A percentile compares a stretch with the other conserved stretches of the same genome.
Conservation (phyloP, 345 rosid genomes). For the Xanthoceras sorbifolium region DNA sequence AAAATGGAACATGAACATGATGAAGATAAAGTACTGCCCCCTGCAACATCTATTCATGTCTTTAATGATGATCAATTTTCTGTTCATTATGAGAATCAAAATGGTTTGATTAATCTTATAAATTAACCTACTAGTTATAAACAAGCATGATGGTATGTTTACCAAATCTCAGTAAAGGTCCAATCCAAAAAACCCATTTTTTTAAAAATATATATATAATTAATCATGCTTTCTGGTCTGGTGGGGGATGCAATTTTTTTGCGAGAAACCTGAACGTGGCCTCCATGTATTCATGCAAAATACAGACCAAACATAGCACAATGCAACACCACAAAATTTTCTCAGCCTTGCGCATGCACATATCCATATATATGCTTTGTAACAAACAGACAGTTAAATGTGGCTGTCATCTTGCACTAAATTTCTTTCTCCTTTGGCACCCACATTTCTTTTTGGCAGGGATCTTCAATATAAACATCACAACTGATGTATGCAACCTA, state of each 20-base stretch:
- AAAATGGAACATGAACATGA: too few relatives aligned
- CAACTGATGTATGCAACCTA: not conserved
- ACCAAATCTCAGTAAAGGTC: not conserved
- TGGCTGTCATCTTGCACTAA: slow-evolving; percentile 18
- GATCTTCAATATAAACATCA: not conserved
- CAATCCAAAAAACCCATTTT: too few relatives aligned
- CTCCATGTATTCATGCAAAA: slow-evolving; percentile 27
- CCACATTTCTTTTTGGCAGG: slow-evolving; percentile 1
- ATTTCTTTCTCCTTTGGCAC: slow-evolving; percentile 17
- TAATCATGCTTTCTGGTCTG: not conserved
- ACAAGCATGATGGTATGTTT: not conserved
- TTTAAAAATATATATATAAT: too few relatives aligned
- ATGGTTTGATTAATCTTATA: not conserved
- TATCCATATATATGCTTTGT: not conserved
- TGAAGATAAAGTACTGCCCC: too few relatives aligned
- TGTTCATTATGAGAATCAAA: too few relatives aligned
- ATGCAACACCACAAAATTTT: not conserved
- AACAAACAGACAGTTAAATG: not conserved
- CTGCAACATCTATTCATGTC: too few relatives aligned
- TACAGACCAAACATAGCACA: slow-evolving; percentile 13
- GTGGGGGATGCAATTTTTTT: not conserved
- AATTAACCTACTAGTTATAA: too few relatives aligned
- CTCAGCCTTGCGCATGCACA: not conserved
- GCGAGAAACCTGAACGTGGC: slow-evolving; percentile 26
- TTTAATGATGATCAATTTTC: too few relatives aligned